Conservation (phyloP, 768 basidiomycete species). For the Boletus edulis region DNA sequence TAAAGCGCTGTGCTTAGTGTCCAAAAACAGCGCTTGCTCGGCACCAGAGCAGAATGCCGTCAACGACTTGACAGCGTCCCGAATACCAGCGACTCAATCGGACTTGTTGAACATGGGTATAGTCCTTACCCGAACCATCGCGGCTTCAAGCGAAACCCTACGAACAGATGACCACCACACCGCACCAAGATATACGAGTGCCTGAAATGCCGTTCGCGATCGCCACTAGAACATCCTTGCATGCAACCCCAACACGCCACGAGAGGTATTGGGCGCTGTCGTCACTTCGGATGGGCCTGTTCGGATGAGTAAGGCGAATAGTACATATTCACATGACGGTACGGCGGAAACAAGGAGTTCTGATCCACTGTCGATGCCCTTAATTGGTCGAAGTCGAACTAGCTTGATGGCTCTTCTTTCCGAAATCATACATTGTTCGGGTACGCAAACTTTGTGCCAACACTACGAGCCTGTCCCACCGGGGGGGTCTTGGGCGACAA, state of each 20-base stretch:
- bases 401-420: too few species aligned
- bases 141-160: neutral
- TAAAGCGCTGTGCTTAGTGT: neutral
- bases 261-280: neutral
- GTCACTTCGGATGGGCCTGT: neutral
- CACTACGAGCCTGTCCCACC: too few species aligned
- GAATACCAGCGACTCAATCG: neutral
- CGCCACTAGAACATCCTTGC: neutral
- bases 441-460: too few species aligned
- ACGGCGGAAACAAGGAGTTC: neutral
- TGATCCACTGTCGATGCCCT: neutral
- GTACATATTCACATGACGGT: neutral
- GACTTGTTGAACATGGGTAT: neutral
- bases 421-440: too few species aligned
- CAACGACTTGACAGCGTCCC: neutral
- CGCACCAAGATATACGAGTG: neutral
- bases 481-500: too few species aligned
- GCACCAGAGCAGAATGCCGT: constrained; percentile 14
- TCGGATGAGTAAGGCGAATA: neutral
- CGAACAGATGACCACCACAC: neutral
- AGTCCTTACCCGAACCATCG: neutral
- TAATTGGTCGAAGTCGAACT: neutral
- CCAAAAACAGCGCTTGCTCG: neutral
- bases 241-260: neutral
- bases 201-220: neutral